Base-by-base conservation (phyloP, 805 yeast species). In the Candida chilensis region DNA sequence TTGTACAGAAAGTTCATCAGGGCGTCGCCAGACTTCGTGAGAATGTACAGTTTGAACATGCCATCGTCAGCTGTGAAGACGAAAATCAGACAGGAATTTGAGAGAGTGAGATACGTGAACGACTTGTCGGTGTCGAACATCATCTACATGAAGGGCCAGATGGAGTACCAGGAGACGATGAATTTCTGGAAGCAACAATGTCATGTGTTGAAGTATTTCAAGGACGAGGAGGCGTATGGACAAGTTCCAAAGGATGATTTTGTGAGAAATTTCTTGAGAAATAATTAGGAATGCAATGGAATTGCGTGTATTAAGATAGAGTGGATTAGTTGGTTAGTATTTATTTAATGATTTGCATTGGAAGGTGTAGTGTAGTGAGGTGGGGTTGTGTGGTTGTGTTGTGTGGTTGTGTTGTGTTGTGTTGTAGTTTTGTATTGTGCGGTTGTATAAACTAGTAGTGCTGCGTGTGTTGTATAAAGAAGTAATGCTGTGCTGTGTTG, bases 181-280 rank as follows among this genome's bases (percentile, higher is more conserved):
- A 85, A 85, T 59, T 84, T 84, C 64, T 84, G 95, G 94, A 85
- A 84, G 54, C 94, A 85, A 64, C 76, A 74, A 50, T 73, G 88
- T 39, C 94, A 84, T 54, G 85, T 84, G 27, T 65, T 81, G 76
- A 74, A 79, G 57, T 84, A 78, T 63, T 84, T 84, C 44, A 83
- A 78, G 41, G 77, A 76, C 43, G 78, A 71, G 51, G 69, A 68
- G 27, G 63, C 61, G 20, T 71, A 80, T 40, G 66, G 65, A 39
- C 64, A 63, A 26, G 70, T 73, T 37, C 67, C 64, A 42, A 67
- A 71, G 46, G 70, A 76, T 48, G 67, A 64, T 44, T 84, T 84
- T 48, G 73, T 83, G 30, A 74, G 74, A 57, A 78, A 77, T 54
- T 84, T 84, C 67, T 64, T 79, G 45, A 77, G 75, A 50, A 84